Evolutionary conservation across 441 rosid species (phyloP), one percentile per base, ranked within the genome.

Genomic region (Pelargonium cotyledonis): DNA sequence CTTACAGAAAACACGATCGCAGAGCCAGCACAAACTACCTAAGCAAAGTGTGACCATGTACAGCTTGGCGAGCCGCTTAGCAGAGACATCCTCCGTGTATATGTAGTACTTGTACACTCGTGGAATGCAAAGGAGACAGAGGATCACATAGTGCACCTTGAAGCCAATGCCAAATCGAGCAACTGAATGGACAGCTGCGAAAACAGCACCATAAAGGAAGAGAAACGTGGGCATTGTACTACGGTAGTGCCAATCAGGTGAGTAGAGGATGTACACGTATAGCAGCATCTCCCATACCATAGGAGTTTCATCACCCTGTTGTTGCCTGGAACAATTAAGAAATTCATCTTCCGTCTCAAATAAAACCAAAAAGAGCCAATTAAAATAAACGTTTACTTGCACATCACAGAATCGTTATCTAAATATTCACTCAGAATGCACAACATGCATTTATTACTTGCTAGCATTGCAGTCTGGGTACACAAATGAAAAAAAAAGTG

Each of bases 201-300:
- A 75, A 19, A 66, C 11, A 51, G 49, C 57, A 43, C 77, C 77
- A 2, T 75, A 75, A 69, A 58, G 29, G 31, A 58, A 58, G 63
- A 58, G 63, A 29, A 58, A 58, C 10, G 63, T 58, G 63, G 63
- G 77, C 77, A 75, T 75, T 2, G 73, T 75, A 44, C 70, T 69
- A 23, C 65, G 64, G 51, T 75, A 75, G 73, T 75, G 77, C 77
- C 77, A 75, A 65, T 75, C 77, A 5, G 77, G 77, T 15, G 77
- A 75, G 58, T 69, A 61, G 46, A 75, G 73, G 70, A 75, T 75
- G 66, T 70, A 75, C 53, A 75, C 47, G 65, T 75, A 75, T 31
- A 75, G 73, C 6, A 75, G 73, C 70, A 75, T 67, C 62, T 65
- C 77, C 77, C 77, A 61, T 19, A 58, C 63, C 63, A 58, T 58